Conservation (phyloP, 2,329 filamentous ascomycete genomes). For the Coniochaeta sp. region DNA sequence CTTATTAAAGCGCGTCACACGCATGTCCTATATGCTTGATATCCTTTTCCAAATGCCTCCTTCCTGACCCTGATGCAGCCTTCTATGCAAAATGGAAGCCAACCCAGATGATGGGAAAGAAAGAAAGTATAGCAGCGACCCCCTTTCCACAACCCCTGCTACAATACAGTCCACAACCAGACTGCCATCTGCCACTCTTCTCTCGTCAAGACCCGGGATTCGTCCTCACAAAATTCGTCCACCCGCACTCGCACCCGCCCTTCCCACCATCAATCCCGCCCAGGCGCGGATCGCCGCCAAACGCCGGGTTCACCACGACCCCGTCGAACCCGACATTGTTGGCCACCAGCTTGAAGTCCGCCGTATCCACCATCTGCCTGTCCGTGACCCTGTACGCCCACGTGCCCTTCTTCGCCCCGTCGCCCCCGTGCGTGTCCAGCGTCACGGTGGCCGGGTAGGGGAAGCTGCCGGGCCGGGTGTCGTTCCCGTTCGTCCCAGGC, state of each 20-base stretch:
- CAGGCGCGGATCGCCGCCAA: constrained; percentile 33
- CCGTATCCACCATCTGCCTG: constrained; percentile 34
- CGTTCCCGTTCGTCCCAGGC: constrained; percentile 9
- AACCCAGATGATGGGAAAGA: background rate
- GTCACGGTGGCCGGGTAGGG: constrained; percentile 57
- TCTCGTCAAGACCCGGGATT: background rate
- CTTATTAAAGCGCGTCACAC: background rate
- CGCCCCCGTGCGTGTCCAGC: constrained; percentile 56
- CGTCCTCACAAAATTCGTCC: constrained; percentile 42
- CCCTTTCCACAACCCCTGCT: background rate
- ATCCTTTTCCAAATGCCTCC: background rate
- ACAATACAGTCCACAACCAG: background rate
- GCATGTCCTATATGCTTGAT: background rate
- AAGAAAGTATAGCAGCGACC: no score
- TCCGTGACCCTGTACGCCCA: constrained; percentile 46
- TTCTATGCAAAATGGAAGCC: background rate
- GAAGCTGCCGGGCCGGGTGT: constrained; percentile 48
- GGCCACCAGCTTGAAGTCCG: constrained; percentile 34
- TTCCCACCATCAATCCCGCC: constrained; percentile 58
- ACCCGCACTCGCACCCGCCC: constrained; percentile 55
- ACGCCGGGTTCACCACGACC: constrained; percentile 43
- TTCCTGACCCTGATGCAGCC: background rate
- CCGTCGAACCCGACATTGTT: constrained; percentile 46
- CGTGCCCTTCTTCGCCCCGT: constrained; percentile 41
- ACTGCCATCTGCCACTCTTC: background rate